Evolutionary conservation across 495 filamentous ascomycete species (phyloP), one percentile per base, ranked within the genome.

Genomic region (Lindgomyces ingoldianus): DNA sequence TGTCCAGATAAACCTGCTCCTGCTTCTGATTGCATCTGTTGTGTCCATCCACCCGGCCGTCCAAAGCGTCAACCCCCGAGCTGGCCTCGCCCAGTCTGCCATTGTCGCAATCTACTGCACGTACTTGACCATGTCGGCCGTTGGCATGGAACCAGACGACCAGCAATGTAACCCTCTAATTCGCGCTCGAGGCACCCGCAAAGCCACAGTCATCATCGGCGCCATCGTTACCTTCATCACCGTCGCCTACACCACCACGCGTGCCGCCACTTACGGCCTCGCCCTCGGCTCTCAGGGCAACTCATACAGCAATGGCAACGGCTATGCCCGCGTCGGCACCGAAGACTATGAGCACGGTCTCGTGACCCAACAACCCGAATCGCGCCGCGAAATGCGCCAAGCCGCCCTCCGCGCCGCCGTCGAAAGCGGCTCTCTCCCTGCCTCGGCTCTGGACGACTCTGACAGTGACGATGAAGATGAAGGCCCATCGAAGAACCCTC

Each of bases 51-150:
- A 97, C 71, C 94, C 94, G 0, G 81, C 84, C 2, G 83, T 98
- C 52, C 94, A 98, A 78, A 91, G 91, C 72, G 89, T 86, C 77
- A 98, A 98, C 80, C 83, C 91, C 16, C 90, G 91, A 70, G 95
- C 94, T 19, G 94, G 94, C 48, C 81, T 98, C 64, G 93, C 94
- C 11, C 95, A 98, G 75, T 91, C 93, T 52, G 94, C 94, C 63
- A 98, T 98, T 88, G 94, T 98, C 30, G 91, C 93, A 1, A 83
- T 96, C 58, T 98, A 98, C 81, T 98, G 94, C 83, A 96, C 94
- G 48, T 98, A 98, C 73, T 85, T 98, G 47, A 98, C 94, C 70
- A 91, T 98, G 87, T 96, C 92, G 3, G 95, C 94, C 55, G 95
- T 98, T 1, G 93, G 90, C 58, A 98, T 98, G 94, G 93, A 98